Evolutionary conservation across 495 filamentous ascomycete genomes (phyloP).

Genomic region (Saxophila tyrrhenica): DNA sequence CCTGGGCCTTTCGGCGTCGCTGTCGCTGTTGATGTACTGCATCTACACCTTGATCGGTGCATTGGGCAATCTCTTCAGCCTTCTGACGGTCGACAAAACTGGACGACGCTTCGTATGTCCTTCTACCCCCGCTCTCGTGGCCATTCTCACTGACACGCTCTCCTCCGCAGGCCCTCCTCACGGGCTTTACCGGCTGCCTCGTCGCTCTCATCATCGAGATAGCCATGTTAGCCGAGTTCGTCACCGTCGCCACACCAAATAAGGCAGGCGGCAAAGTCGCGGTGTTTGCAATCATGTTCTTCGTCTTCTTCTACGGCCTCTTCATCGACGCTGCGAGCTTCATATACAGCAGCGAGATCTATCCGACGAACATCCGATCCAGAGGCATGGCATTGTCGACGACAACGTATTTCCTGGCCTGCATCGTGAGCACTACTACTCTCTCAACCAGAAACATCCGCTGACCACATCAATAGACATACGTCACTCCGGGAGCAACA

Average conservation of each 20-base stretch:
- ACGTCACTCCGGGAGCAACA: constrained; percentile 20
- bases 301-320: constrained; percentile 44
- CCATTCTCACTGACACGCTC: not conserved
- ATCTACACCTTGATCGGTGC: constrained; percentile 23
- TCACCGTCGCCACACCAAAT: constrained; percentile 5
- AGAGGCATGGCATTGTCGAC: constrained; percentile 19
- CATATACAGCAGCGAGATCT: constrained; percentile 24
- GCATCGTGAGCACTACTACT: constrained; percentile 8
- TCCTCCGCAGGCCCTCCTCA: constrained; percentile 16
- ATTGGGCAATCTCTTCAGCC: constrained; percentile 21
- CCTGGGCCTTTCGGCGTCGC: not conserved
- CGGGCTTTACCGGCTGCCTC: constrained; percentile 19
- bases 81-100: constrained; percentile 22
- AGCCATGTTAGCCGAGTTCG: constrained; percentile 21
- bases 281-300: constrained; percentile 27
- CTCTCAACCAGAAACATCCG: too few relatives aligned
- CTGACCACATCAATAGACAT: constrained; percentile 5
- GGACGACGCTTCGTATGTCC: constrained; percentile 19
- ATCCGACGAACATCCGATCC: constrained; percentile 24
- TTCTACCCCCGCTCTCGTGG: not conserved
- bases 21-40: constrained; percentile 19
- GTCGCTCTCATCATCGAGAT: constrained; percentile 22
- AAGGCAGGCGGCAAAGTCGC: constrained; percentile 22
- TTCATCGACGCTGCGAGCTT: constrained; percentile 28
- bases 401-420: constrained; percentile 21